Base-by-base conservation (phyloP, 2,329 filamentous ascomycete species). In the Aureobasidium lini region DNA sequence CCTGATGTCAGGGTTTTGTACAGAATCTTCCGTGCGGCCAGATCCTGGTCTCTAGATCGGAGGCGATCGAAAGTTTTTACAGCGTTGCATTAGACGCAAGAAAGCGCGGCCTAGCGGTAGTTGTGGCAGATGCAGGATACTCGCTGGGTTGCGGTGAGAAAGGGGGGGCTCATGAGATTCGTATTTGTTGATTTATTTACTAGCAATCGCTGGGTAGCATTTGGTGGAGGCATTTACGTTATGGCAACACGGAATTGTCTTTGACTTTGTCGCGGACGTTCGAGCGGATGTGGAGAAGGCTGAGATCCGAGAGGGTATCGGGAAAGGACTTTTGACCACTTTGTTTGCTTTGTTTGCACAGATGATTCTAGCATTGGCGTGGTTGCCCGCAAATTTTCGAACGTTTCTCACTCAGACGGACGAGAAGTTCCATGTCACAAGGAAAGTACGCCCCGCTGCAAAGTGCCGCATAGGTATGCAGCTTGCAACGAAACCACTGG, bases 1-100 rank as follows among this genome's bases (percentile, higher is more conserved):
- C 53, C 53, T 47, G 54, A 48, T 48, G 32, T 47, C 43, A 57
- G 32, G 54, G 54, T 48, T 57, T 57, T 47, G 43, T 39, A 57
- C 42, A 47, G 23, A 40, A 57, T 47, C 32, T 47, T 36, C 43
- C 42, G 54, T 48, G 42, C 54, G 54, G 54, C 54, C 34, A 57
- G 43, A 57, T 46, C 10, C 31, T 54, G 40, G 52, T 37, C 37
- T 46, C 16, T 57, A 57, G 52, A 57, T 57, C 52, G 52, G 42
- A 16, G 23, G 11, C 29, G 42, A 57, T 57, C 54, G 42, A 48
- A 48, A 47, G 28, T 32, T 40, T 57, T 57, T 40, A 46, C 40
- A 42, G 52, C 32, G 31, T 28, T 57, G 32, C 23, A 32, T 47
- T 32, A 47, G 42, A 44, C 18, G 31, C 40, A 40, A 16, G 29